phyloP scores from a whole-genome alignment of 306 rosid species.

The Alnus rubra region DNA sequence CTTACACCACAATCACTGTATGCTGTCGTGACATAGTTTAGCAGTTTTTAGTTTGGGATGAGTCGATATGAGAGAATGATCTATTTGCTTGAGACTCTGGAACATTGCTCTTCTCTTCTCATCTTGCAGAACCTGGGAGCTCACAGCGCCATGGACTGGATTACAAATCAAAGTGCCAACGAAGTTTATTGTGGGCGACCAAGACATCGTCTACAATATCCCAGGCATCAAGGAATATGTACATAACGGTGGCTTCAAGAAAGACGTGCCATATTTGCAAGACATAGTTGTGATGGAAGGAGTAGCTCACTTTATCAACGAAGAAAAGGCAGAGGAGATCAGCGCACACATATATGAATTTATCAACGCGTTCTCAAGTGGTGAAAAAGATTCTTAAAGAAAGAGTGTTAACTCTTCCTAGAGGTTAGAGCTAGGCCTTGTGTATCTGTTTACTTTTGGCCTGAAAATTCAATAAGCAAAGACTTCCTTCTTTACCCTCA shows the following conservation, averaged over 20 bases:
- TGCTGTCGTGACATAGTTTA: too few relatives aligned
- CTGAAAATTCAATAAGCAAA: not conserved
- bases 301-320: slow-evolving; percentile 57
- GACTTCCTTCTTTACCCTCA: not conserved
- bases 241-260: slow-evolving; percentile 56
- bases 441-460: not conserved
- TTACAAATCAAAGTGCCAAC: slow-evolving; percentile 63
- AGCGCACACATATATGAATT: slow-evolving; percentile 51
- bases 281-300: slow-evolving; percentile 62
- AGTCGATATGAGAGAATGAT: not conserved
- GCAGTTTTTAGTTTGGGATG: slow-evolving; percentile 1
- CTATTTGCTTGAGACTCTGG: not conserved
- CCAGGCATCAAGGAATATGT: slow-evolving; percentile 61
- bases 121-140: slow-evolving; percentile 73
- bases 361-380: slow-evolving; percentile 28
- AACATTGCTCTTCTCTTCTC: not conserved
- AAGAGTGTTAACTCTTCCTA: not conserved
- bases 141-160: slow-evolving; percentile 69
- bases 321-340: slow-evolving; percentile 62
- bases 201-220: slow-evolving; percentile 54
- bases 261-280: slow-evolving; percentile 54
- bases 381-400: too few relatives aligned
- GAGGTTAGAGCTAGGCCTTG: not conserved
- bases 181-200: slow-evolving; percentile 65
- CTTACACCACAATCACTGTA: too few relatives aligned